A percentile compares a stretch with the other conserved stretches of the same genome.
phyloP scores from a whole-genome alignment of 495 filamentous ascomycete genomes.

The Podospora conica region DNA sequence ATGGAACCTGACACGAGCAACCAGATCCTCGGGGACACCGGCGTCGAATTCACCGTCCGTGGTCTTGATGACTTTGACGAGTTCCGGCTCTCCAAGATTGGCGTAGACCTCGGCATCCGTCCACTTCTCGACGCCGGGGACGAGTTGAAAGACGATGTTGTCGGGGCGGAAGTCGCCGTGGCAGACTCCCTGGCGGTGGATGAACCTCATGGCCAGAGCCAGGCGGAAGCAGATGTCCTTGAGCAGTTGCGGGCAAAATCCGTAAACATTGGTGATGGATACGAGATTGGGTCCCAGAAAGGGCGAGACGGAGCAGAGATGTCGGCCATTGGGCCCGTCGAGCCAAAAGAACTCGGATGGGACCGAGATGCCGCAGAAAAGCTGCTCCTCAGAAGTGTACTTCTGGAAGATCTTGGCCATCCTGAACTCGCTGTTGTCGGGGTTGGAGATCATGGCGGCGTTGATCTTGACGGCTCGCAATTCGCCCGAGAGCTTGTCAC shows the following conservation, averaged over 20 bases:
- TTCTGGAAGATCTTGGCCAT: slow-evolving; percentile 9
- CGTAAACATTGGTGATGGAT: neutral
- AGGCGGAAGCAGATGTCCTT: slow-evolving; percentile 25
- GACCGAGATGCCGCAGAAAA: slow-evolving; percentile 10
- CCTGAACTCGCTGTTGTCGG: slow-evolving; percentile 9
- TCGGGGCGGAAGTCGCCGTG: slow-evolving; percentile 25
- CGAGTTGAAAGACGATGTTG: slow-evolving; percentile 22
- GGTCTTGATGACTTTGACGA: neutral
- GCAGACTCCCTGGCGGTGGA: slow-evolving; percentile 20
- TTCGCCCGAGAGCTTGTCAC: slow-evolving; percentile 25
- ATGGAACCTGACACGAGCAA: neutral
- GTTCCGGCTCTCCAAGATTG: slow-evolving; percentile 6
- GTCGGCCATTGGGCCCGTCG: slow-evolving; percentile 35
- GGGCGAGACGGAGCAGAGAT: slow-evolving; percentile 31
- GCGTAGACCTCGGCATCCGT: slow-evolving; percentile 9
- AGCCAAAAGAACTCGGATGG: slow-evolving; percentile 32
- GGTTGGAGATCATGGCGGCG: neutral
- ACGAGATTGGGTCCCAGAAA: slow-evolving; percentile 13
- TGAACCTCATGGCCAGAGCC: slow-evolving; percentile 13
- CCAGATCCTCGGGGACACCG: slow-evolving; percentile 20
- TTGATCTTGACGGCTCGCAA: slow-evolving; percentile 27
- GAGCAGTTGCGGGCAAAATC: slow-evolving; percentile 6
- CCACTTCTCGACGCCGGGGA: slow-evolving; percentile 19
- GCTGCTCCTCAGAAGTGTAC: neutral
- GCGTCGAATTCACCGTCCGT: neutral